phyloP scores from a whole-genome alignment of 139 green algal species.

The Gonium pectorale region DNA sequence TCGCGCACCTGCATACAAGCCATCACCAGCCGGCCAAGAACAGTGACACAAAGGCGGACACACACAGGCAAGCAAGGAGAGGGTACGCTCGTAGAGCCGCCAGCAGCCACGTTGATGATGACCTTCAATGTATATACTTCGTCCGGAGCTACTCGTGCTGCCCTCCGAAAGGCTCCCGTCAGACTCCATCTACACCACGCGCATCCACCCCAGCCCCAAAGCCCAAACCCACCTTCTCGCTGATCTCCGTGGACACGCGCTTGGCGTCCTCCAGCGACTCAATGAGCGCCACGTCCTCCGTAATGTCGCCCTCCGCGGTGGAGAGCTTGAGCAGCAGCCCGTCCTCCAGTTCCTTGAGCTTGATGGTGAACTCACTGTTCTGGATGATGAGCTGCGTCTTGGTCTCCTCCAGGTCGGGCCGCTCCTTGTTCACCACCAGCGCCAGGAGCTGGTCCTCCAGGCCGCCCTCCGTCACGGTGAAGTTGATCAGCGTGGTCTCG shows the following conservation, averaged over 20 bases:
- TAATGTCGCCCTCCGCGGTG: slow-evolving; percentile 90
- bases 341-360: slow-evolving; percentile 89
- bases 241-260: slow-evolving; percentile 87
- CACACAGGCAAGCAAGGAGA: too few relatives aligned
- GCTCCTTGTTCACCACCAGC: slow-evolving; percentile 91
- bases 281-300: slow-evolving; percentile 92
- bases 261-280: slow-evolving; percentile 89
- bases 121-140: too few relatives aligned
- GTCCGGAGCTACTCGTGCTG: too few relatives aligned
- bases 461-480: slow-evolving; percentile 86
- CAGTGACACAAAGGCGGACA: too few relatives aligned
- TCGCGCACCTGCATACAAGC: slow-evolving; percentile 54
- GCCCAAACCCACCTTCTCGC: slow-evolving; percentile 63
- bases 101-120: too few relatives aligned
- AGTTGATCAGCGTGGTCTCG: slow-evolving; percentile 92
- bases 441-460: slow-evolving; percentile 91
- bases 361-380: slow-evolving; percentile 94
- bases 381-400: slow-evolving; percentile 92
- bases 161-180: too few relatives aligned
- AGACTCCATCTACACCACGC: too few relatives aligned
- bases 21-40: too few relatives aligned
- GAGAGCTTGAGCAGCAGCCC: slow-evolving; percentile 88
- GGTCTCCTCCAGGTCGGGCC: slow-evolving; percentile 89
- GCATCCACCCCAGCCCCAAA: neutral
- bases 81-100: too few relatives aligned